Percentiles rank a stretch among this genome's conserved stretches.
Evolutionary conservation across 768 basidiomycete species (phyloP).

Genomic region (Tulasnella sp.): DNA sequence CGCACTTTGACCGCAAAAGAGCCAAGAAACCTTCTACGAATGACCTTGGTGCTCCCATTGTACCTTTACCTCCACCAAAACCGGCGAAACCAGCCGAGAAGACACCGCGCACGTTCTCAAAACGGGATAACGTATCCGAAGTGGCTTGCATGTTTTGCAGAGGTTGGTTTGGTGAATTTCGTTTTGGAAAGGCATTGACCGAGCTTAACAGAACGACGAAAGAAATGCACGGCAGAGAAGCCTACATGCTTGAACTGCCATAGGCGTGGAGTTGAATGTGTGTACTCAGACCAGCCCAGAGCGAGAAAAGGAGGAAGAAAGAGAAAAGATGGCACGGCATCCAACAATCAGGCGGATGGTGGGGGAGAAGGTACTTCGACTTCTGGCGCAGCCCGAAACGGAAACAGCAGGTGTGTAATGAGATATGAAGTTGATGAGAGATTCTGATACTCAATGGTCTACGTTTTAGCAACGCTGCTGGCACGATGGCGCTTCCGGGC

Average conservation of each 20-base stretch:
- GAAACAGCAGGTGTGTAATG: neutral
- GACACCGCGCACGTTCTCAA: conserved; percentile 13
- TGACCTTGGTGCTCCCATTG: neutral
- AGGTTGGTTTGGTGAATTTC: conserved; percentile 15
- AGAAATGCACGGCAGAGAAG: conserved; percentile 24
- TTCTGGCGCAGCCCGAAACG: neutral
- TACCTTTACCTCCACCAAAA: neutral
- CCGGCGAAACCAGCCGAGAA: conserved; percentile 3
- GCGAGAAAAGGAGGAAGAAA: conserved; percentile 20
- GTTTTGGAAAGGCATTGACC: neutral
- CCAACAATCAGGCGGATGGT: conserved; percentile 8
- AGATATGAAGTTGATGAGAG: too few species aligned
- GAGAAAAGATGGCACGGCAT: conserved; percentile 18
- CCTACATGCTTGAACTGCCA: conserved; percentile 27
- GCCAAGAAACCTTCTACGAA: neutral
- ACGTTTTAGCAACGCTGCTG: neutral
- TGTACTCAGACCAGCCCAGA: conserved; percentile 21
- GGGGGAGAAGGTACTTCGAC: neutral
- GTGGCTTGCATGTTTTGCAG: conserved; percentile 27
- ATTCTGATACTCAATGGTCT: too few species aligned
- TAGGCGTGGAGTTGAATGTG: conserved; percentile 23
- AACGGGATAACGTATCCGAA: conserved; percentile 26
- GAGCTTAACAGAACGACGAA: conserved; percentile 23
- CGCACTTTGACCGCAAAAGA: conserved; percentile 23
- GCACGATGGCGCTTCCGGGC: conserved; percentile 5